phyloP scores from a whole-genome alignment of 345 rosid genomes.

The Excoecaria cochinchinensis region DNA sequence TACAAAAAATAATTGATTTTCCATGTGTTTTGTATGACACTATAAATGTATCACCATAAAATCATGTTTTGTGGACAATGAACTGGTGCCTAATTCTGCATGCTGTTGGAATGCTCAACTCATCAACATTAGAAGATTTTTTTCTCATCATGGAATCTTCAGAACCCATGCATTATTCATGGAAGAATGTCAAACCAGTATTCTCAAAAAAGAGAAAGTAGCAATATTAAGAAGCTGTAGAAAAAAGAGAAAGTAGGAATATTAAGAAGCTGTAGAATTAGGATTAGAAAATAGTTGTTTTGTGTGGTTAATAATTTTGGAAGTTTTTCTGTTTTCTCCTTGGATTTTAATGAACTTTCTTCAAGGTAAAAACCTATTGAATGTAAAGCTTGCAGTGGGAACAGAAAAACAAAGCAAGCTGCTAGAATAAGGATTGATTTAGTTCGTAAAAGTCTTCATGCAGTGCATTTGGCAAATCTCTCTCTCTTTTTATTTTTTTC shows the following conservation, averaged over 20 bases:
- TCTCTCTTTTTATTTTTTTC: background rate
- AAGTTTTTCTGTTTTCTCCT: background rate
- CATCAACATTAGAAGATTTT: background rate
- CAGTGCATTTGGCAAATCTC: background rate
- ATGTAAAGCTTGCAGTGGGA: background rate
- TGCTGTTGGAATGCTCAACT: background rate
- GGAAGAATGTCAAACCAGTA: background rate
- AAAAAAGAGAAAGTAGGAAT: background rate
- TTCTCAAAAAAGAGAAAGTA: background rate
- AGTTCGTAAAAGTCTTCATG: background rate
- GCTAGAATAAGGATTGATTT: too few species aligned
- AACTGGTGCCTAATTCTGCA: background rate
- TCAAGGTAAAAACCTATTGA: background rate
- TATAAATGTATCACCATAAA: too few species aligned
- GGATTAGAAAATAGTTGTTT: background rate
- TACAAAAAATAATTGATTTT: background rate
- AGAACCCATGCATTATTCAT: background rate
- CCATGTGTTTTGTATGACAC: background rate
- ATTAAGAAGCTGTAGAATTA: background rate
- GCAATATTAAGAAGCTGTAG: background rate
- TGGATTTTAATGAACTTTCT: background rate
- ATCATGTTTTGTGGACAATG: background rate
- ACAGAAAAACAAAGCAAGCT: too few species aligned
- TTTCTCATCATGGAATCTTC: background rate
- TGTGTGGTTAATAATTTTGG: background rate